Percentiles rank a stretch among this genome's conserved stretches.
phyloP scores from a whole-genome alignment of 208 protist species.

The Leptomonas seymouri region DNA sequence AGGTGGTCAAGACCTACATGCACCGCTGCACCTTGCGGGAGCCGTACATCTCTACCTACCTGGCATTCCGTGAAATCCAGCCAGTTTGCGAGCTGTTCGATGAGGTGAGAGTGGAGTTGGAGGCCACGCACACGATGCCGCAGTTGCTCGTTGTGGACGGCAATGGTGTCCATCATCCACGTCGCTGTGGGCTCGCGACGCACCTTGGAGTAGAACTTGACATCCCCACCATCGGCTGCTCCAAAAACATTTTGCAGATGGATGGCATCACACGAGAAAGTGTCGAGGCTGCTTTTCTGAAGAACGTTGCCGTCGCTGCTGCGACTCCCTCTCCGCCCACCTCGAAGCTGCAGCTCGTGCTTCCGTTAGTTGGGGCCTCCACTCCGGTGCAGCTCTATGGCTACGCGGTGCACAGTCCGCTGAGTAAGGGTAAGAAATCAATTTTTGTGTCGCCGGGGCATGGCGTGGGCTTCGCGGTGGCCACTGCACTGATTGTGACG shows the following conservation, averaged over 20 bases:
- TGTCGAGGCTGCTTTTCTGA: slow-evolving; percentile 26
- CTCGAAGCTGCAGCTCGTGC: not conserved
- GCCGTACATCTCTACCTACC: slow-evolving; percentile 95
- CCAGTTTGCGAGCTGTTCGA: slow-evolving; percentile 58
- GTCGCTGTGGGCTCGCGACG: slow-evolving; percentile 92
- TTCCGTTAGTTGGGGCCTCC: slow-evolving; percentile 17
- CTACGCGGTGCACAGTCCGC: slow-evolving; percentile 53
- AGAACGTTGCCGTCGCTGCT: not conserved
- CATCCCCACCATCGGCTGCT: slow-evolving; percentile 93
- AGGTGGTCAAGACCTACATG: slow-evolving; percentile 40
- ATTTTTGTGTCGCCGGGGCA: slow-evolving; percentile 96
- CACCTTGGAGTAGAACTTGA: slow-evolving; percentile 92
- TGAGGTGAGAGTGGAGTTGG: slow-evolving; percentile 26
- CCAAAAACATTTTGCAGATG: slow-evolving; percentile 90
- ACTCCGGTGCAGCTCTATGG: slow-evolving; percentile 40
- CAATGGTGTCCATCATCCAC: slow-evolving; percentile 94
- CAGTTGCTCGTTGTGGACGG: slow-evolving; percentile 96
- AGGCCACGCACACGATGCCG: slow-evolving; percentile 37
- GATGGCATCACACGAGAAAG: slow-evolving; percentile 76
- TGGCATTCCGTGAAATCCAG: slow-evolving; percentile 95
- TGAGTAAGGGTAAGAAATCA: slow-evolving; percentile 58
- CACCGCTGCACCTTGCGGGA: slow-evolving; percentile 62
- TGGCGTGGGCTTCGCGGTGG: slow-evolving; percentile 71
- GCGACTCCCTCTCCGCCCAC: not conserved
- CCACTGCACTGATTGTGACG: slow-evolving; percentile 49